Conservation (phyloP, 2,329 filamentous ascomycete genomes). For the Cladosporium sphaerospermum region DNA sequence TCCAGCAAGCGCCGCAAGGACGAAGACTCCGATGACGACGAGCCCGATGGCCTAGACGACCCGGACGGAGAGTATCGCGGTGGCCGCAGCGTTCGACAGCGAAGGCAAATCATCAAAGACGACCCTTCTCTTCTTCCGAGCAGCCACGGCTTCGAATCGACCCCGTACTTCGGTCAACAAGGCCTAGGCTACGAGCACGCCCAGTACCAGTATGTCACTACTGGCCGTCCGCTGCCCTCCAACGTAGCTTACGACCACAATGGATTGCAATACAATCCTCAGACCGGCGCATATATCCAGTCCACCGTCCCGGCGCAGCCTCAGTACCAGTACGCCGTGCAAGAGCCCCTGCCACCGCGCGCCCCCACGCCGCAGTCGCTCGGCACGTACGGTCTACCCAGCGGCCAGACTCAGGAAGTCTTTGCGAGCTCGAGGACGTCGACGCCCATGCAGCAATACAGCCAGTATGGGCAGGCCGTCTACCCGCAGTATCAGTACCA, state of each 20-base stretch:
- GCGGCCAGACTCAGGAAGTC: constrained; percentile 26
- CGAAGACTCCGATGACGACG: constrained; percentile 30
- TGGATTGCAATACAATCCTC: constrained; percentile 25
- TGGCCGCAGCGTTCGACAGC: constrained; percentile 21
- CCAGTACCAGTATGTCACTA: constrained; percentile 25
- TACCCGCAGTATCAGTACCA: constrained; percentile 23
- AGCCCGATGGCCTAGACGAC: constrained; percentile 29
- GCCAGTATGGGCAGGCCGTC: constrained; percentile 16
- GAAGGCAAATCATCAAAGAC: constrained; percentile 18
- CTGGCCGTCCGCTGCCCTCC: constrained; percentile 24
- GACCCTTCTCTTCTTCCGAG: constrained; percentile 22
- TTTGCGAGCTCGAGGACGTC: constrained; percentile 24
- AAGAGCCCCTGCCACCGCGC: constrained; percentile 22
- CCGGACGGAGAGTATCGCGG: constrained; percentile 30
- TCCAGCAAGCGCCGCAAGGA: constrained; percentile 45
- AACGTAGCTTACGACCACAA: constrained; percentile 26
- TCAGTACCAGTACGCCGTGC: constrained; percentile 22
- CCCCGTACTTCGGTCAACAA: constrained; percentile 28
- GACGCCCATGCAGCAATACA: constrained; percentile 27
- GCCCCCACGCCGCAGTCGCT: constrained; percentile 25
- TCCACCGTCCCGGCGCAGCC: constrained; percentile 18
- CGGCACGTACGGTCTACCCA: constrained; percentile 28
- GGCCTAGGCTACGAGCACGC: constrained; percentile 22
- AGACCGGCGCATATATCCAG: constrained; percentile 24
- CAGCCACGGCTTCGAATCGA: constrained; percentile 26